phyloP scores from a whole-genome alignment of 1,139 yeast species.

The Kodamaea sp. region DNA sequence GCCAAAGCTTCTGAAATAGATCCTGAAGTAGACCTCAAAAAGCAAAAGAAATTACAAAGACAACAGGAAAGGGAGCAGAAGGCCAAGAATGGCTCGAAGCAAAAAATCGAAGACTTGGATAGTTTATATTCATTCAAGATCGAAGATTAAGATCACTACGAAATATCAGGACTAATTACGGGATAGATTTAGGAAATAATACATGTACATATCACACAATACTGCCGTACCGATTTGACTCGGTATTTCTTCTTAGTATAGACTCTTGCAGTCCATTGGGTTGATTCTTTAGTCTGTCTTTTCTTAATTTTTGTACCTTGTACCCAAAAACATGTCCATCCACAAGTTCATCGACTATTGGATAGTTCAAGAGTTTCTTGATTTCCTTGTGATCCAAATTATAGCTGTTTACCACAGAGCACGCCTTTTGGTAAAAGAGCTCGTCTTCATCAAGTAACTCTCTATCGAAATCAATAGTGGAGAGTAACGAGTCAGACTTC shows the following conservation, averaged over 20 bases:
- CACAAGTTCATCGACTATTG: slow-evolving; percentile 47
- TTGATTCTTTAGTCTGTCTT: slow-evolving; percentile 15
- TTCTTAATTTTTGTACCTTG: slow-evolving; percentile 42
- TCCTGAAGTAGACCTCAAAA: slow-evolving; percentile 20
- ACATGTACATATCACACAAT: slow-evolving; percentile 16
- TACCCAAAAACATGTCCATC: slow-evolving; percentile 47
- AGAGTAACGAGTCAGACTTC: slow-evolving; percentile 21
- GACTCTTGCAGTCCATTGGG: slow-evolving; percentile 6
- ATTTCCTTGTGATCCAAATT: slow-evolving; percentile 40
- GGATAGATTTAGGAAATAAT: background rate
- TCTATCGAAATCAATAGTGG: slow-evolving; percentile 30
- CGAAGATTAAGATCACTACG: slow-evolving; percentile 41
- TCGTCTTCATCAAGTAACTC: slow-evolving; percentile 48
- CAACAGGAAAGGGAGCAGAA: slow-evolving; percentile 15
- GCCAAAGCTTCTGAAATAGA: slow-evolving; percentile 3
- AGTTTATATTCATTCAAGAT: slow-evolving; percentile 44
- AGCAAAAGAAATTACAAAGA: slow-evolving; percentile 17
- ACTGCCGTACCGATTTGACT: slow-evolving; percentile 26
- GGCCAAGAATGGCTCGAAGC: slow-evolving; percentile 9
- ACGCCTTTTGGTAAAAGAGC: slow-evolving; percentile 33
- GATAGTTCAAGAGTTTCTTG: slow-evolving; percentile 40
- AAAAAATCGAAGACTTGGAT: slow-evolving; percentile 40
- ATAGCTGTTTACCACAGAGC: slow-evolving; percentile 40
- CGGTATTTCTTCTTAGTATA: slow-evolving; percentile 11
- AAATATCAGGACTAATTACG: no score